Conservation (phyloP, 176 grass and related monocot species). For the Paspalum vaginatum region DNA sequence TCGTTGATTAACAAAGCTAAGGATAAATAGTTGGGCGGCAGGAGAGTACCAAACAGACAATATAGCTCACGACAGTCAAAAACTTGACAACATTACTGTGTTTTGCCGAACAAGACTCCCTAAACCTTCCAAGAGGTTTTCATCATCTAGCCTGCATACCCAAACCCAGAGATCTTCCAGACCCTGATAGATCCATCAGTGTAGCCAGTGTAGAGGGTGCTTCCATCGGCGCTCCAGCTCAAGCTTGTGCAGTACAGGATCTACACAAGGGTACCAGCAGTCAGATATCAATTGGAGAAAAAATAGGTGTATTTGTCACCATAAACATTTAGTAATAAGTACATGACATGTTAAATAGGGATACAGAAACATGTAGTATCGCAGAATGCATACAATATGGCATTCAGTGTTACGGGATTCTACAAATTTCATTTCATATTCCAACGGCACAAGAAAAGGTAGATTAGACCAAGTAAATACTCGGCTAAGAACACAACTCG, state of each 20-base stretch:
- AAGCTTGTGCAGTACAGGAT: conserved; percentile 72
- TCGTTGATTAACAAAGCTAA: conserved; percentile 46
- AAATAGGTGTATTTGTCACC: not conserved
- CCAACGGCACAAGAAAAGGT: not conserved
- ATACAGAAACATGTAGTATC: not conserved
- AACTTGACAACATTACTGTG: conserved; percentile 35
- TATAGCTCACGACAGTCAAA: conserved; percentile 46
- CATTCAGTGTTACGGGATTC: not conserved
- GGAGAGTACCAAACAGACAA: conserved; percentile 34
- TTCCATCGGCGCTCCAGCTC: conserved; percentile 71
- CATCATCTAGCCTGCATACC: conserved; percentile 26
- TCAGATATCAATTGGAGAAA: not conserved
- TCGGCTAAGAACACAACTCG: too few species aligned
- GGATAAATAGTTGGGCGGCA: conserved; percentile 31
- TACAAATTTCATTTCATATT: not conserved
- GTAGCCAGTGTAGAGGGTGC: conserved; percentile 57
- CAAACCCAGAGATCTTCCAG: conserved; percentile 50
- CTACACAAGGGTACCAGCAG: conserved; percentile 22
- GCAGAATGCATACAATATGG: not conserved
- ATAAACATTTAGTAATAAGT: not conserved
- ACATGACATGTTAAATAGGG: not conserved
- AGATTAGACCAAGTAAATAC: not conserved
- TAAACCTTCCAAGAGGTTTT: conserved; percentile 11
- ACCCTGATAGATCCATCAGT: conserved; percentile 69
- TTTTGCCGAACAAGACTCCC: conserved; percentile 19